Evolutionary conservation across 805 yeast genomes (phyloP), one percentile per base, ranked within the genome.

Genomic region (Lachancea kluyveri): DNA sequence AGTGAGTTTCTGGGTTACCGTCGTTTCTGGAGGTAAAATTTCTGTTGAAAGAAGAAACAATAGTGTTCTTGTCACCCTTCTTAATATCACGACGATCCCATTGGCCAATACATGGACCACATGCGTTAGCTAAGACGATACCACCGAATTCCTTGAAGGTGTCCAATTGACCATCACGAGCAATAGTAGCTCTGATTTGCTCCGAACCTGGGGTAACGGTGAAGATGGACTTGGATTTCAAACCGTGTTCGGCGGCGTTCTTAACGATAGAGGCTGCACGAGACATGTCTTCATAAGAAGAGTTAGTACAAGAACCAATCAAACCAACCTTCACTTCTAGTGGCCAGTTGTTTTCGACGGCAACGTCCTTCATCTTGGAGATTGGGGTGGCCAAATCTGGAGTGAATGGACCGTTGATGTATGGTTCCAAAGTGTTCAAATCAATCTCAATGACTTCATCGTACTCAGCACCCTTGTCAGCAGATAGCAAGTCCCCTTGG

Each of bases 51-150:
- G 96, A 86, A 24, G 96, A 84, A 54, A 90, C 90, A 64, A 90
- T 90, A 52, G 96, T 90, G 75, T 90, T 90, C 68, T 85, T 82
- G 64, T 84, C 95, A 60, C 88, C 92, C 73, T 84, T 86, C 71
- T 84, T 78, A 62, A 85, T 77, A 61, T 84, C 88, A 55, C 72
- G 82, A 67, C 97, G 82, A 64, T 88, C 96, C 97, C 97, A 90
- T 72, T 90, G 96, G 57, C 97, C 97, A 59, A 88, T 88, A 75
- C 97, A 88, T 59, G 97, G 97, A 57, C 97, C 97, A 73, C 97
- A 90, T 38, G 97, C 97, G 60, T 90, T 90, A 41, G 97, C 96
- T 58, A 90, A 70, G 35, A 90, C 96, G 40, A 80, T 73, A 60
- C 95, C 97, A 50, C 96, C 96, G 52, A 81, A 83, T 54, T 85